Base-by-base conservation (phyloP, 2,329 filamentous ascomycete genomes). In the Fusarium graminum region DNA sequence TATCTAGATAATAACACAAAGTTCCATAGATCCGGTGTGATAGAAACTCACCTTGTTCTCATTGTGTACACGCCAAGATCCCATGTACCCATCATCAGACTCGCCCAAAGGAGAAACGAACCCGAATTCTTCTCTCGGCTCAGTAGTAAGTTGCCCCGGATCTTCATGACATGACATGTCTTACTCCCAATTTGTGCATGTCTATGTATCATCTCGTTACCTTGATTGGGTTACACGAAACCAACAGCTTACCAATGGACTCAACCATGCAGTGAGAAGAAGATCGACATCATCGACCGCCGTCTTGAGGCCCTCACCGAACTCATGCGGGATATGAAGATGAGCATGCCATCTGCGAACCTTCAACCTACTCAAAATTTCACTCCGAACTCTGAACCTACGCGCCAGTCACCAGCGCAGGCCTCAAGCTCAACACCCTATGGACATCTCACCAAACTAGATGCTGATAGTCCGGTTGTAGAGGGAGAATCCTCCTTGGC, bases 401-500 rank as follows among this genome's bases (percentile, higher is more conserved):
- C 52, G n/a, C 63, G 64, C 1, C 64, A 67, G 30, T 58, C 57
- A 2, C 65, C 65, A n/a, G 26, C 38, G 12, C 69, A 59, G 11
- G 42, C 63, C 2, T 57, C 67, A 3, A 41, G 45, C 10, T 67
- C 71, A 19, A 67, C 69, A 2, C 66, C 65, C 3, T 71, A 61
- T 34, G 64, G 67, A 2, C 57, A 69, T 19, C 55, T 64, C 19
- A 46, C 67, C 16, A 66, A 68, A 19, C 22, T 64, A 7, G 58
- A 66, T 42, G 56, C 70, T 19, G 72, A 74, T 7, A 75, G 71
- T n/a, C 71, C 73, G 7, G 72, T 78, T 4, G 71, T 82, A 10
- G 81, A 83, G 43, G 81, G 81, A 9, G 79, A 80, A 59, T 81
- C 80, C 4, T 83, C 80, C 2, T 63, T 83, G 25, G 76, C 80